Evolutionary conservation across 1,284 basidiomycete species (phyloP), one percentile per base, ranked within the genome.

Genomic region (Trametes hirsuta): DNA sequence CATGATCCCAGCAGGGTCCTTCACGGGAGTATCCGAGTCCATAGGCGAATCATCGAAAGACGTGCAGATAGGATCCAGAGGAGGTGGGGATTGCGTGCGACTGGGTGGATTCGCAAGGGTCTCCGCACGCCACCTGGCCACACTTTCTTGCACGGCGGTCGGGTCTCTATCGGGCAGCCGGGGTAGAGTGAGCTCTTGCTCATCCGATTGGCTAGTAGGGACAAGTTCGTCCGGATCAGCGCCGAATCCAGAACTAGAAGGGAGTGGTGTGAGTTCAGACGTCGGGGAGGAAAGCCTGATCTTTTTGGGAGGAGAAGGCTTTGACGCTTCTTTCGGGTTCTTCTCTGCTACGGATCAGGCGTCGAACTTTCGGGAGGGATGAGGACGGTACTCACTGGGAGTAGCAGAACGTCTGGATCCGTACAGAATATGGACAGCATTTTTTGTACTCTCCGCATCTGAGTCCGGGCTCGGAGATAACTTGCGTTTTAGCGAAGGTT

Each of bases 161-260:
- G 72, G 61, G 58, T 77, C 68, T 49, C 69, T 71, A 35, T 55
- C 58, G 14, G 67, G 47, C 18, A 60, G 46, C 50, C 66, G 65
- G 22, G 76, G 71, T 8, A 77, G 61, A 55, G 77, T 71, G 55
- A 83, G 74, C 55, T 88, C 87, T 51, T 78, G 75, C 68, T 91
- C 89, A 63, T 88, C 84, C 46, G 87, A 86, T 68, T 88, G 84
- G 64, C 87, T 90, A 45, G 84, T 88, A n/a, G 85, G 86, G 14
- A 90, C 75, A 21, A 80, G 68, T 55, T 80, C 76, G 46, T 69
- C 70, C 15, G 59, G 15, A n/a, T 67, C 68, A 15, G 55, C 52
- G 15, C 61, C 63, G 35, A 63, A 54, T 14, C 54, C 61, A 4
- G 67, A 59, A 55, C 59, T 64, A n/a, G 55, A 46, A 2, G 64